Evolutionary conservation across 139 green algal genomes (phyloP), one percentile per base, ranked within the genome.

Genomic region (Picochlorum sp.): DNA sequence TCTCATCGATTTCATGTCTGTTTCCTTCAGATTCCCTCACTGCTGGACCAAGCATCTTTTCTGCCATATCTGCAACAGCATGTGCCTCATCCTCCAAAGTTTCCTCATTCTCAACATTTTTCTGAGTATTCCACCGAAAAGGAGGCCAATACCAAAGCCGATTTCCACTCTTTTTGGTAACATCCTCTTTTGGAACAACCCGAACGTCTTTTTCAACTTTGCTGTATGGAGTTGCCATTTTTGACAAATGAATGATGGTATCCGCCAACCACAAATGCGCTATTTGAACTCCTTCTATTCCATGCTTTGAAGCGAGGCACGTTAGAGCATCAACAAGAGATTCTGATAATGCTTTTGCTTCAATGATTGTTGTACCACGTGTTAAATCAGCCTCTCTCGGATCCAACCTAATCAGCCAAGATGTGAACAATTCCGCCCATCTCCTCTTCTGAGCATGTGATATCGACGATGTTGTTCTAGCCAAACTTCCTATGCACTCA

Each of bases 181-280:
- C 34, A 14, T 41, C 8, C 34, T 7, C 34, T 41, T 41, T 41
- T 11, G 34, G 8, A 41, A 9, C 47, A 21, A 54, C 47, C n/a
- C 11, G 13, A 54, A 9, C 3, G 6, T 54, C 18, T 54, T 26
- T 54, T 2, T 10, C 47, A 26, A 54, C 47, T 20, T 54, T 59
- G 23, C 13, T 59, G n/a, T 32, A 20, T 59, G 13, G 26, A 21
- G 21, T 59, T 59, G 51, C 23, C 23, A 80, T 74, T 24, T 79
- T 50, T 4, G 80, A 82, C 45, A 91, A 74, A 62, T 71, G 49
- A 10, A 73, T 63, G 34, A 91, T 80, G 51, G 90, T 58, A 11
- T 82, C 70, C 3, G 74, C 74, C 32, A 91, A 77, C 85, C 85
- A 91, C 32, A 74, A 69, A 62, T 85, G 70, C 0, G 81, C 81